Percentiles rank a stretch among this genome's conserved stretches.
phyloP scores from a whole-genome alignment of 2,329 filamentous ascomycete genomes.

The Botrytis paeoniae region DNA sequence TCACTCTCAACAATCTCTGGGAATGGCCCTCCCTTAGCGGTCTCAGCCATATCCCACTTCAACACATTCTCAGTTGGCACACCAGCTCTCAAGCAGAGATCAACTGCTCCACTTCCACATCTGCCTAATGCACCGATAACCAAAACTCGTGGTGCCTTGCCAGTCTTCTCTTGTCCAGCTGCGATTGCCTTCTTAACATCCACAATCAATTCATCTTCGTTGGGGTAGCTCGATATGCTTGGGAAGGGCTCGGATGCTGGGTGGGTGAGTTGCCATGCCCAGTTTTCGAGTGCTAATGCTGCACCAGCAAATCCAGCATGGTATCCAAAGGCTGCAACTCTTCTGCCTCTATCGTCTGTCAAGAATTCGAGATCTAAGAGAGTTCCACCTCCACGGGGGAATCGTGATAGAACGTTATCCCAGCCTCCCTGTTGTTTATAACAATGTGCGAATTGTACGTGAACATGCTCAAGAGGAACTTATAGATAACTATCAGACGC shows the following conservation, averaged over 20 bases:
- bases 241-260: constrained; percentile 64
- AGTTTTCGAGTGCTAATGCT: constrained; percentile 73
- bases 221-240: constrained; percentile 65
- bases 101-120: constrained; percentile 81
- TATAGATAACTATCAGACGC: constrained; percentile 16
- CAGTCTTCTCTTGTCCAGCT: constrained; percentile 62
- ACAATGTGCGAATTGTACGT: constrained; percentile 70
- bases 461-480: constrained; percentile 68
- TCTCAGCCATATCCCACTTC: constrained; percentile 76
- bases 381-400: constrained; percentile 70
- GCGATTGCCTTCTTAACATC: constrained; percentile 72
- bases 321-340: constrained; percentile 62
- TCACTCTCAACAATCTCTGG: constrained; percentile 71
- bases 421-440: constrained; percentile 77
- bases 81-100: constrained; percentile 73
- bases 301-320: constrained; percentile 72
- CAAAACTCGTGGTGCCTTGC: constrained; percentile 68
- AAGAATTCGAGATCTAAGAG: constrained; percentile 88
- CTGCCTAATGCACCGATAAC: constrained; percentile 83
- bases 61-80: constrained; percentile 65
- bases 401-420: constrained; percentile 76
- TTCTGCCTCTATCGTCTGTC: constrained; percentile 64
- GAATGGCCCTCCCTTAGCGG: constrained; percentile 66
- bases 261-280: constrained; percentile 78
- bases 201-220: constrained; percentile 68